Evolutionary conservation across 768 basidiomycete genomes (phyloP), one percentile per base, ranked within the genome.

Genomic region (Xerocomellus intermedius): DNA sequence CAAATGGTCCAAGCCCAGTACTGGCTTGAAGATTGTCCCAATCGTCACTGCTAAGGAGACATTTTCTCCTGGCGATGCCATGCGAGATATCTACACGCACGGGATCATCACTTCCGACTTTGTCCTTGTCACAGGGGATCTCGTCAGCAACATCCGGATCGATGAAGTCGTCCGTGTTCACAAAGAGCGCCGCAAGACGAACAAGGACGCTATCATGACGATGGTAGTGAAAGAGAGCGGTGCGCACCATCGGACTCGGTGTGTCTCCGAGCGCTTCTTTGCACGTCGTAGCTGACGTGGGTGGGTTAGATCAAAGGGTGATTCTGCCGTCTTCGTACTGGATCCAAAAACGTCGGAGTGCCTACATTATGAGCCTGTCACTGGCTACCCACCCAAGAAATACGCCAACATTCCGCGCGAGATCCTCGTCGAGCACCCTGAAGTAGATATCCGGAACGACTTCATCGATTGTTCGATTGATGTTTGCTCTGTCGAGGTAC

Each of bases 181-280:
- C 76, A 94, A 89, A 78, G 89, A 90, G 69, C 77, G 94, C 48
- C 78, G 93, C 57, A 87, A 86, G 71, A 82, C 78, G 56, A 92
- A 95, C 72, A 91, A 92, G 75, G 91, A 98, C 68, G 91, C 89
- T 37, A 93, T 94, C 65, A 94, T 99, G 93, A 94, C 94, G 26
- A 93, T 98, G 79, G 93, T 92, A 14, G 89, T 91, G 54, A 91
- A 91, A 72, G 85, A 89, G 72, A 83, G 83, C 61, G 88, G 87
- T 14, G 78, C 77, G 8, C 73, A 68, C 57, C 91, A 91, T 73
- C 77, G 89, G 45, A 89, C 89, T 45, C 82, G 87, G 91, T 89
- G 60, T 50, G 82, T 70, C 17, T 44, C 47, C 41, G 51, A 19
- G 16, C 13, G 22, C 26, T 42, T 33, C 44, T 45, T 42, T 52